Evolutionary conservation across 495 filamentous ascomycete species (phyloP).

Genomic region (Rhypophila decipiens): DNA sequence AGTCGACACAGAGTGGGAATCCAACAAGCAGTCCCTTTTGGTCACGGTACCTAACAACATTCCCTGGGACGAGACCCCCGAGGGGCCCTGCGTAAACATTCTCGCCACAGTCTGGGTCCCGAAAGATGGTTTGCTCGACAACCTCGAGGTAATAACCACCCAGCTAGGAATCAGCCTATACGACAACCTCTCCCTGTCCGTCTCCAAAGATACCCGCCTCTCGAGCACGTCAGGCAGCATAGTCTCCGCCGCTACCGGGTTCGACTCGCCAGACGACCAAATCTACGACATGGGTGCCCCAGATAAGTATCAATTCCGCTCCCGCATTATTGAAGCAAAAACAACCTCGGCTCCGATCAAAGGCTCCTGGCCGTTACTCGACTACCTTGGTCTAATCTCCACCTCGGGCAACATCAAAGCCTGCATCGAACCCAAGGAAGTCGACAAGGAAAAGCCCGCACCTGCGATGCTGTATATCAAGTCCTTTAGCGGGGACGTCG

Average conservation of each 20-base stretch:
- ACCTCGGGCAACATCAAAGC: slow-evolving; percentile 32
- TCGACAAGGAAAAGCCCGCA: slow-evolving; percentile 14
- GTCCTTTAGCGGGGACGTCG: slow-evolving; percentile 29
- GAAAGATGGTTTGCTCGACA: slow-evolving; percentile 17
- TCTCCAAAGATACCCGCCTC: slow-evolving; percentile 17
- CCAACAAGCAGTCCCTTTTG: slow-evolving; percentile 20
- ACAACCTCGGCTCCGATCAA: slow-evolving; percentile 31
- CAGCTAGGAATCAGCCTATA: slow-evolving; percentile 35
- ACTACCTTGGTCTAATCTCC: slow-evolving; percentile 30
- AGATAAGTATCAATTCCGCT: slow-evolving; percentile 23
- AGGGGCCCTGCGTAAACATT: slow-evolving; percentile 32
- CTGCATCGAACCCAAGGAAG: slow-evolving; percentile 29
- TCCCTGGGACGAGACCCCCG: slow-evolving; percentile 13
- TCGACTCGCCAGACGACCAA: slow-evolving; percentile 6
- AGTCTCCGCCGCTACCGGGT: slow-evolving; percentile 8
- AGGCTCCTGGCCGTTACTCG: slow-evolving; percentile 39
- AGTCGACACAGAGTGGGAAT: slow-evolving; percentile 23
- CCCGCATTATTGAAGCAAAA: slow-evolving; percentile 24
- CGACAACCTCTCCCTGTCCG: slow-evolving; percentile 31
- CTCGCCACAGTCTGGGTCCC: slow-evolving; percentile 38
- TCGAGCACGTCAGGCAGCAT: slow-evolving; percentile 25
- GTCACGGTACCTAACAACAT: slow-evolving; percentile 27
- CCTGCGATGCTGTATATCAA: slow-evolving; percentile 29
- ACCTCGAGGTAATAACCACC: slow-evolving; percentile 19
- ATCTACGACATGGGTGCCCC: slow-evolving; percentile 18